phyloP scores from a whole-genome alignment of 257 asterid genomes.

The Rubia yunnanensis region DNA sequence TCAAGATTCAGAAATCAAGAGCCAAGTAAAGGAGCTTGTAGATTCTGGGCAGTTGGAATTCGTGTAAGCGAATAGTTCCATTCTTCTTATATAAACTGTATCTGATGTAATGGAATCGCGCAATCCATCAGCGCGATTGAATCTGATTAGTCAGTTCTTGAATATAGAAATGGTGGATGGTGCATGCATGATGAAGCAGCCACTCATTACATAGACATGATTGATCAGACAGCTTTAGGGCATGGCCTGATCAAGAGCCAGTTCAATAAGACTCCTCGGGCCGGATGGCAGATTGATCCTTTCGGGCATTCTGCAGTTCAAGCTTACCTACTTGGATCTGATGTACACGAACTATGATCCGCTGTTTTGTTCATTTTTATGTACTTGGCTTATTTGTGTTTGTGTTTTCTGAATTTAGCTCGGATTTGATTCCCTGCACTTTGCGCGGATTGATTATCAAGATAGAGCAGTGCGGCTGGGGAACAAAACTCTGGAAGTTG shows the following conservation, averaged over 20 bases:
- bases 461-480: constrained; percentile 65
- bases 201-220: constrained; percentile 77
- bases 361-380: background rate
- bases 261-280: constrained; percentile 78
- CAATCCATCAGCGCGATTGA: too few species aligned
- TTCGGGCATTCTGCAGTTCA: constrained; percentile 93
- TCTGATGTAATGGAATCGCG: too few species aligned
- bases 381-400: background rate
- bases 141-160: background rate
- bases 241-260: constrained; percentile 56
- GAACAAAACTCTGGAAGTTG: constrained; percentile 73
- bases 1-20: constrained; percentile 50
- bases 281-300: constrained; percentile 98
- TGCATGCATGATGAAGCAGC: constrained; percentile 97
- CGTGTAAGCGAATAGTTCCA: constrained; percentile 40
- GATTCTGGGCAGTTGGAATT: constrained; percentile 76
- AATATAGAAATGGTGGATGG: constrained; percentile 86
- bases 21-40: constrained; percentile 47
- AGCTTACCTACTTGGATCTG: constrained; percentile 70
- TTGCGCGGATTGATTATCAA: constrained; percentile 88
- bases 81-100: background rate
- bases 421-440: constrained; percentile 81
- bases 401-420: constrained; percentile 24
- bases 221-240: constrained; percentile 89
- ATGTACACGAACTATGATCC: constrained; percentile 30